These are phyloP conservation scores for Teratosphaeria nubilosa DNA, from an alignment of 2,329 filamentous ascomycete species.

Conservation along the genomic window DNA sequence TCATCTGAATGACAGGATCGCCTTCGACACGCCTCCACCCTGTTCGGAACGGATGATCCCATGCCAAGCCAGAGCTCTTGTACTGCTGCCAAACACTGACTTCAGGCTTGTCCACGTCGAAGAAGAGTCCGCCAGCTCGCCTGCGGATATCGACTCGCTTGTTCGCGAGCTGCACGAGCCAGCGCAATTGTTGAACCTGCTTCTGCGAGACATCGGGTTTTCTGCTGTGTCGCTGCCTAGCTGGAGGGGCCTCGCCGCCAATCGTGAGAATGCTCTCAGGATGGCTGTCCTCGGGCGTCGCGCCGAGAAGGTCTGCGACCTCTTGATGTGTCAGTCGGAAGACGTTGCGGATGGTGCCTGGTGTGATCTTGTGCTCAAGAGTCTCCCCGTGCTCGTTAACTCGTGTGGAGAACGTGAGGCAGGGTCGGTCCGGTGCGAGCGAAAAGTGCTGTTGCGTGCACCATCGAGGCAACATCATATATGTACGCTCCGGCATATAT, in stretches of 20 bases:
- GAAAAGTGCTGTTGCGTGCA: conserved; percentile 44
- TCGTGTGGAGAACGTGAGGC: conserved; percentile 51
- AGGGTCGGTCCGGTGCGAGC: conserved; percentile 43
- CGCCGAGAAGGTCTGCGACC: conserved; percentile 12
- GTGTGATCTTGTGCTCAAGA: conserved; percentile 43
- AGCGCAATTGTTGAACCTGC: conserved; percentile 23
- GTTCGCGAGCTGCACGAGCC: conserved; percentile 27
- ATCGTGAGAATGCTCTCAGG: conserved; percentile 17
- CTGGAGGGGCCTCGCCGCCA: conserved; percentile 23
- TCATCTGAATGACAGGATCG: conserved; percentile 35
- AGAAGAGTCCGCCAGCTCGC: conserved; percentile 29
- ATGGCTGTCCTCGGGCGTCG: conserved; percentile 1
- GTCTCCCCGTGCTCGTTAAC: conserved; percentile 43
- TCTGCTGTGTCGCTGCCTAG: conserved; percentile 1
- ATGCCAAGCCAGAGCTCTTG: conserved; percentile 25
- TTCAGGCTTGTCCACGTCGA: conserved; percentile 19
- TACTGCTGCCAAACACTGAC: conserved; percentile 28
- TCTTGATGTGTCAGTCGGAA: conserved; percentile 41
- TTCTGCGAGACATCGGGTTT: conserved; percentile 18
- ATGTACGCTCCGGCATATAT: conserved; percentile 47
- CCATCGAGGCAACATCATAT: conserved; percentile 46
- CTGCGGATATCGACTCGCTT: conserved; percentile 24
- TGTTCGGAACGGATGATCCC: conserved; percentile 31
- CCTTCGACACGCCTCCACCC: conserved; percentile 29
- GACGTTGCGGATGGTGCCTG: conserved; percentile 47